These are phyloP conservation scores for Solanum corneliomulleri DNA, from an alignment of 257 asterid genomes.

Conservation along the genomic window DNA sequence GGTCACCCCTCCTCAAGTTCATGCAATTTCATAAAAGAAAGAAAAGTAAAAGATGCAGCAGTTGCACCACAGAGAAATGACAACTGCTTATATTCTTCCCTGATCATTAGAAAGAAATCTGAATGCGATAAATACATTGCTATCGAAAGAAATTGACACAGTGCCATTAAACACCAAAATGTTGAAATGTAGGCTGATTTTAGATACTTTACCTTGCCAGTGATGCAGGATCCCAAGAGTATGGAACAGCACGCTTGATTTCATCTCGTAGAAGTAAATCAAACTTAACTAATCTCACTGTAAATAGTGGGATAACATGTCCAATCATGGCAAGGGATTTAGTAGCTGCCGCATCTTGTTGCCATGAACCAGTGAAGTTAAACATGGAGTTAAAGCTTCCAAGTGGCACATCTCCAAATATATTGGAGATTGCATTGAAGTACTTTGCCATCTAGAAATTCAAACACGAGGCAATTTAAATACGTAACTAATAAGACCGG, in stretches of 20 bases:
- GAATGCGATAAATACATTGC: neutral
- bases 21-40: neutral
- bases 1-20: neutral
- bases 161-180: neutral
- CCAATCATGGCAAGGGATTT: constrained; percentile 95
- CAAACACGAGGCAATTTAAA: constrained; percentile 6
- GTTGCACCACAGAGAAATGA: neutral
- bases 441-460: constrained; percentile 72
- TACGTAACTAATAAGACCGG: neutral
- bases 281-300: constrained; percentile 36
- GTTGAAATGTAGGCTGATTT: neutral
- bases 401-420: constrained; percentile 69
- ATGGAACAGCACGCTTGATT: constrained; percentile 81
- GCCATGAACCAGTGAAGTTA: constrained; percentile 94
- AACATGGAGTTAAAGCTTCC: constrained; percentile 98
- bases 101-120: neutral
- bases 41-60: neutral
- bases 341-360: constrained; percentile 80
- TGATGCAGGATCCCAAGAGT: constrained; percentile 94
- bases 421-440: constrained; percentile 63
- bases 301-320: constrained; percentile 45
- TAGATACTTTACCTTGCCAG: constrained; percentile 63
- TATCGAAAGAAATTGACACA: neutral
- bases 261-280: constrained; percentile 56
- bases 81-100: neutral